Evolutionary conservation across 2,329 filamentous ascomycete species (phyloP).

Genomic region (Colletotrichum cordylinicola): DNA sequence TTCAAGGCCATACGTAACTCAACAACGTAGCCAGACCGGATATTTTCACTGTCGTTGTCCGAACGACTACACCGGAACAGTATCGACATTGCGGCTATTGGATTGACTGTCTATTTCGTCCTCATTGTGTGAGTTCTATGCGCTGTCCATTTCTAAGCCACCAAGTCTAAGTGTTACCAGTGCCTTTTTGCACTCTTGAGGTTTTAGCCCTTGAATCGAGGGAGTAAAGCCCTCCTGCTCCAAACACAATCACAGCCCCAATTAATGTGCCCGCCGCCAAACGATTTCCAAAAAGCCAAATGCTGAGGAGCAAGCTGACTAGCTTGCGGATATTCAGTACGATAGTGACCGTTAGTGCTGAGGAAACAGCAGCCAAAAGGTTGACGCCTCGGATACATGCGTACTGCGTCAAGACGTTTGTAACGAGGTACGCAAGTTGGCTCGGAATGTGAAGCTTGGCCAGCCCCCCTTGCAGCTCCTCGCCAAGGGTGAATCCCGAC

Average conservation of each 20-base stretch:
- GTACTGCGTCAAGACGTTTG: constrained; percentile 90
- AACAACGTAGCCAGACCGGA: background rate
- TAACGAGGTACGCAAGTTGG: constrained; percentile 72
- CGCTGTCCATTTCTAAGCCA: background rate
- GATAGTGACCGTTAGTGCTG: constrained; percentile 94
- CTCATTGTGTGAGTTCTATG: background rate
- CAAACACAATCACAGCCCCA: constrained; percentile 87
- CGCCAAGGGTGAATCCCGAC: constrained; percentile 37
- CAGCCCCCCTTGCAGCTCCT: constrained; percentile 41
- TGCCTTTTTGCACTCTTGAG: constrained; percentile 15
- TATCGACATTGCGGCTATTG: background rate
- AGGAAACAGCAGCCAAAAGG: constrained; percentile 85
- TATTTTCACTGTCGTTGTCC: background rate
- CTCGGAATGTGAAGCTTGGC: constrained; percentile 60
- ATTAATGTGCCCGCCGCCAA: constrained; percentile 78
- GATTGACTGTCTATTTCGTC: background rate
- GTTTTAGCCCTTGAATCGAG: constrained; percentile 63
- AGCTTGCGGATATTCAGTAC: constrained; percentile 95
- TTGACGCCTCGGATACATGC: constrained; percentile 96
- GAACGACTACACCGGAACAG: background rate
- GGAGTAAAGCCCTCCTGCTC: constrained; percentile 89
- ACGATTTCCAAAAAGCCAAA: constrained; percentile 91
- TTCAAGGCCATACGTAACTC: background rate
- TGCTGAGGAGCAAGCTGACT: constrained; percentile 87
- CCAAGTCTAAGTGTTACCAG: constrained; percentile 9